Base-by-base conservation (phyloP, 2,329 filamentous ascomycete genomes). In the Colletotrichum neosansevieriae region DNA sequence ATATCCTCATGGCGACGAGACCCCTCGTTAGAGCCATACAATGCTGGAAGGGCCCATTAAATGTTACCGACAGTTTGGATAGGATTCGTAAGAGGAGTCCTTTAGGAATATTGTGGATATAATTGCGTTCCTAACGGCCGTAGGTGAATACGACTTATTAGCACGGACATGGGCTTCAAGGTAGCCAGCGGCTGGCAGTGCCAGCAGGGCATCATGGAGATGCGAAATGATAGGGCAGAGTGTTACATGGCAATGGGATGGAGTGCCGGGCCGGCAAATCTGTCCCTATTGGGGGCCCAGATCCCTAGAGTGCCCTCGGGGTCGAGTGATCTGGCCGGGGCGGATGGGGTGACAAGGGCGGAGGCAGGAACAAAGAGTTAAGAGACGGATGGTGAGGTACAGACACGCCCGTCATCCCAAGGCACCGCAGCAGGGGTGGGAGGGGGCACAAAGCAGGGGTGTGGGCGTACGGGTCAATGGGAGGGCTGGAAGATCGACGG, bases 341-440 rank as follows among this genome's bases (percentile, higher is more conserved):
- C 13, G 13, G 11, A 42, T 24, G 29, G 24, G 21, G 38, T 42
- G 38, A 57, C 36, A 32, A 17, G 45, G 53, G 53, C 15, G 36
- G 36, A 36, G 47, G 19, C 34, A 60, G 47, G 58, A 51, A 44
- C 58, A 61, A 44, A 51, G n/a, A n/a, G n/a, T n/a, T n/a, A n/a
- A n/a, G 58, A 15, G 12, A 53, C 38, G 19, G 38, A 15, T 42
- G 53, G 36, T 34, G 53, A 57, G 53, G 36, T 57, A 36, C 32
- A 61, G 19, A 53, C 9, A 53, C 45, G 58, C 36, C 58, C 40
- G 58, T 61, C 58, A 61, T 61, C 58, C 13, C 47, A 15, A 13
- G 19, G 19, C 40, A 15, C 12, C 38, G n/a, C 34, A 36, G 34
- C n/a, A 53, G 47, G 34, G 58, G 21, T 53, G 49, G n/a, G 49